These are phyloP conservation scores for Globisporangium alternatum DNA, from an alignment of 352 stramenopile species.

Conservation along the genomic window DNA sequence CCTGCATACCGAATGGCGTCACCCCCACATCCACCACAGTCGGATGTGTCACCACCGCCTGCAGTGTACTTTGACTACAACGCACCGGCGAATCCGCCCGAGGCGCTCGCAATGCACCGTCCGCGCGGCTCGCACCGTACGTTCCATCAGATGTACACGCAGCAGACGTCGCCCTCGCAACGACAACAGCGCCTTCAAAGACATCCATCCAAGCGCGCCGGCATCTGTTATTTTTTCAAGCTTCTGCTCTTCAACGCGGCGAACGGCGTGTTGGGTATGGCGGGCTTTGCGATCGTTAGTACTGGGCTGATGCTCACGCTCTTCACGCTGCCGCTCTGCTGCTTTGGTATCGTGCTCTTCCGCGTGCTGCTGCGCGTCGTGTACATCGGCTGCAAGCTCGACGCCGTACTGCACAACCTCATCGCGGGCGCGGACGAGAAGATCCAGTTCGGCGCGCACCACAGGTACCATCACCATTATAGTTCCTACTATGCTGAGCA, in stretches of 20 bases:
- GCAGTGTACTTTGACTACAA: not conserved
- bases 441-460: conserved; percentile 29
- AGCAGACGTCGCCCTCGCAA: not conserved
- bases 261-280: conserved; percentile 17
- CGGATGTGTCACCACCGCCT: not conserved
- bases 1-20: conserved; percentile 1
- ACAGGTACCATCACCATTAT: conserved; percentile 18
- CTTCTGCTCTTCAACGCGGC: conserved; percentile 22
- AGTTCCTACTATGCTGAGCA: conserved; percentile 13
- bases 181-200: not conserved
- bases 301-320: conserved; percentile 23
- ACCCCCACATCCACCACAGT: not conserved
- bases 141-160: conserved; percentile 14
- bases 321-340: conserved; percentile 48
- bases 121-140: conserved; percentile 8
- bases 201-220: not conserved
- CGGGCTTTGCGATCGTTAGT: conserved; percentile 14
- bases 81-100: not conserved
- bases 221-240: conserved; percentile 15
- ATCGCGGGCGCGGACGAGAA: conserved; percentile 27
- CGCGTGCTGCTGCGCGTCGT: conserved; percentile 33
- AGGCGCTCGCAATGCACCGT: conserved; percentile 11
- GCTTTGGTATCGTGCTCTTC: conserved; percentile 51
- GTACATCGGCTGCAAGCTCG: conserved; percentile 37
- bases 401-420: conserved; percentile 53